Base-by-base conservation (phyloP, 805 yeast species). In the Candida tibetensis region DNA sequence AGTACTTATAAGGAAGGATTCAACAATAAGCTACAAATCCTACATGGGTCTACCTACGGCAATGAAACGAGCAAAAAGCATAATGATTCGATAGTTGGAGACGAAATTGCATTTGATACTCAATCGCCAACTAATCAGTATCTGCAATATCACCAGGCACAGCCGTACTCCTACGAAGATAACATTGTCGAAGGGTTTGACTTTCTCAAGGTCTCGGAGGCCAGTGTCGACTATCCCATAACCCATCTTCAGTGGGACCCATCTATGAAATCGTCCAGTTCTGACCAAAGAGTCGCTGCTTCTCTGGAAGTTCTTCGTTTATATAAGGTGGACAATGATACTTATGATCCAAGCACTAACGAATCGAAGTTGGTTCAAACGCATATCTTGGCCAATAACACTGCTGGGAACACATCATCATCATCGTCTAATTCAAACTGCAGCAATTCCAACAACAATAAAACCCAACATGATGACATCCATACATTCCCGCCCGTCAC, bases 401-500 rank as follows among this genome's bases (percentile, higher is more conserved):
- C 55, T 45, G 56, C 62, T 6, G 55, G 45, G 14, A 35, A 21
- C 13, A 25, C 53, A 9, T 32, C 47, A 13, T 37, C 43, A 23
- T 36, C 48, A 7, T 38, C 48, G 9, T 39, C 25, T 14, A 33
- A 15, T 14, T n/a, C n/a, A n/a, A n/a, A n/a, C n/a, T n/a, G n/a
- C n/a, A n/a, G n/a, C n/a, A n/a, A n/a, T n/a, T n/a, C n/a, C n/a
- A n/a, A n/a, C n/a, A 16, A n/a, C 17, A 32, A 22, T n/a, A 31
- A 21, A 13, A 65, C 71, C 40, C 58, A 69, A 31, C 65, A 67
- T 31, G 74, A 71, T 36, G 71, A 71, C 46, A 49, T 64, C 38
- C 69, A 71, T 52, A 73, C 73, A 15, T 67, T 81, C 34, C 95
- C 99, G 1, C 99, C 99, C 4, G 74, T 93, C 36, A 90, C 98